Evolutionary conservation across 2,329 filamentous ascomycete genomes (phyloP).

Genomic region (Fusarium sp.): DNA sequence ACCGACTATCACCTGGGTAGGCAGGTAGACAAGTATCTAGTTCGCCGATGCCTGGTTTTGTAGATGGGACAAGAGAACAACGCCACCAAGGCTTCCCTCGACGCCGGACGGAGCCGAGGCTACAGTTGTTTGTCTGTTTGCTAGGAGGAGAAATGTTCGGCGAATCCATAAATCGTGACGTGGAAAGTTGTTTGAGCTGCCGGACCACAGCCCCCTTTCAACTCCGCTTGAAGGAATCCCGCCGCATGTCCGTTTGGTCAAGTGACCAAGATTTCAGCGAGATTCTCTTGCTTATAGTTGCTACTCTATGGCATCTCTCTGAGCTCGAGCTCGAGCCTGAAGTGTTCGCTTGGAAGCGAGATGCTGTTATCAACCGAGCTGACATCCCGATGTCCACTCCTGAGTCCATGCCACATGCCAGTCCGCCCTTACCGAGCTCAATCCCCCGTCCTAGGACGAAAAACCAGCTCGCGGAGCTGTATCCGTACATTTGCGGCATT

Average conservation of each 20-base stretch:
- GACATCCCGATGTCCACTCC: not conserved
- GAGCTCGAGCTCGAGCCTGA: not conserved
- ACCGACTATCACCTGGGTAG: not conserved
- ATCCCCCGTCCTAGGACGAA: not conserved
- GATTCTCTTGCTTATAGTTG: not conserved
- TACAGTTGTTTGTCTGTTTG: not conserved
- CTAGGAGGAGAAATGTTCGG: not conserved
- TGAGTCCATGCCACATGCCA: not conserved
- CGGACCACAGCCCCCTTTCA: not conserved
- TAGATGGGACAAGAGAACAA: not conserved
- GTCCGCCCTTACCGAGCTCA: not conserved
- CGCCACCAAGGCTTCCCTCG: not conserved
- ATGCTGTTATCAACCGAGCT: not conserved
- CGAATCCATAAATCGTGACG: not conserved
- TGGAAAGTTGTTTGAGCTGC: not conserved
- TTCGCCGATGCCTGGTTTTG: not conserved
- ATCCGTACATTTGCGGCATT: not conserved
- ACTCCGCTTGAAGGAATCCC: not conserved
- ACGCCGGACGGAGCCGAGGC: not conserved
- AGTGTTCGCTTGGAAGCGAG: not conserved
- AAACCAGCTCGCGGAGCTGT: not conserved
- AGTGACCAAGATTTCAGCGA: slow-evolving; percentile 7
- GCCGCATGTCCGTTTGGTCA: slow-evolving; percentile 20
- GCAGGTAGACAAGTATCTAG: not conserved
- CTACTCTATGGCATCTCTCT: not conserved